Evolutionary conservation across 345 rosid genomes (phyloP).

Genomic region (Hirschfeldia incana): DNA sequence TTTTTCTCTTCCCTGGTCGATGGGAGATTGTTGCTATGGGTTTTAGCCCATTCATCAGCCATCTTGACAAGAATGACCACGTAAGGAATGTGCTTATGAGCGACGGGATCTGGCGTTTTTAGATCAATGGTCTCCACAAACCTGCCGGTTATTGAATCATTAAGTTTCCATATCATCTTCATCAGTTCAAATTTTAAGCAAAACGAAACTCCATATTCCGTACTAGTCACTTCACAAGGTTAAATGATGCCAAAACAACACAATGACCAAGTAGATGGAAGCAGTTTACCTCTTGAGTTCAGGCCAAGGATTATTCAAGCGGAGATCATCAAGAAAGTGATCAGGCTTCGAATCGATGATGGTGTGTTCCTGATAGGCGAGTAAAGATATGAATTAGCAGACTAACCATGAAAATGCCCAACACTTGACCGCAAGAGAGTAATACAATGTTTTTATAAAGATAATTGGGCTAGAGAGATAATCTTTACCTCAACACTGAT

Average conservation of each 20-base stretch:
- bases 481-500: conserved; percentile 74
- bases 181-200: background rate
- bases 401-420: conserved; percentile 8
- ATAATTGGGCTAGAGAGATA: too few relatives aligned
- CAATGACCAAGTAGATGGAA: conserved; percentile 8
- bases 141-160: conserved; percentile 36
- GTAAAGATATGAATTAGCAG: conserved; percentile 8
- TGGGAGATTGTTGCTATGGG: conserved; percentile 71
- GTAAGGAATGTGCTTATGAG: conserved; percentile 90
- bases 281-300: conserved; percentile 64
- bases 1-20: conserved; percentile 82
- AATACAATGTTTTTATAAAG: background rate
- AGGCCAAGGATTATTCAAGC: conserved; percentile 94
- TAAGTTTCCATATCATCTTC: background rate
- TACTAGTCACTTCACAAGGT: background rate
- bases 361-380: conserved; percentile 66
- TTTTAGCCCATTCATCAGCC: conserved; percentile 79
- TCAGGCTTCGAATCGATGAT: conserved; percentile 92
- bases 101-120: conserved; percentile 64
- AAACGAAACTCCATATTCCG: background rate
- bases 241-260: background rate
- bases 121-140: conserved; percentile 79
- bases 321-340: conserved; percentile 92
- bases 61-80: conserved; percentile 79
- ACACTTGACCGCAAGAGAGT: conserved; percentile 3